Evolutionary conservation across 2,329 filamentous ascomycete genomes (phyloP).

Genomic region (Penicillium capsulatum): DNA sequence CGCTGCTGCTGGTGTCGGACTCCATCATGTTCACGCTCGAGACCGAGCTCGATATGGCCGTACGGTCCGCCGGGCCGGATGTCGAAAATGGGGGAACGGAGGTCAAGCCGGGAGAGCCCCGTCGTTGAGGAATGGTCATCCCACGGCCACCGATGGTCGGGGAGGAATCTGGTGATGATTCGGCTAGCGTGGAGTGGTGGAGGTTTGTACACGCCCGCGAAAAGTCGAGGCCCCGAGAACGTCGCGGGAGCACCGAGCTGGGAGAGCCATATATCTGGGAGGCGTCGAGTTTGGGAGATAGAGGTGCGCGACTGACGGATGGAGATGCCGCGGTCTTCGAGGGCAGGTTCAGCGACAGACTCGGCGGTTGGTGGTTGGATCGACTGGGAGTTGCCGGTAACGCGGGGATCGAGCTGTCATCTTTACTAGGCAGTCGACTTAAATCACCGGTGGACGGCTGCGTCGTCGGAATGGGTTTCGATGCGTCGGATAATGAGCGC

Average conservation of each 20-base stretch:
- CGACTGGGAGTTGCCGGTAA: slow-evolving; percentile 69
- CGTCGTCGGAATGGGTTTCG: slow-evolving; percentile 55
- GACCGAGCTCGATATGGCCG: slow-evolving; percentile 71
- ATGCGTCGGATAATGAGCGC: slow-evolving; percentile 63
- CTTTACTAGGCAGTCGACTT: slow-evolving; percentile 55
- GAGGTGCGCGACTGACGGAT: slow-evolving; percentile 58
- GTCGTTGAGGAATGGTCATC: slow-evolving; percentile 56
- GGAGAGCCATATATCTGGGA: slow-evolving; percentile 82
- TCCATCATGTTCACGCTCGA: slow-evolving; percentile 75
- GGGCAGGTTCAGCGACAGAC: slow-evolving; percentile 68
- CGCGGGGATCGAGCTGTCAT: slow-evolving; percentile 57
- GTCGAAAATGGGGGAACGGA: slow-evolving; percentile 64
- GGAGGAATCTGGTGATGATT: slow-evolving; percentile 85
- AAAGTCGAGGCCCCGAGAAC: slow-evolving; percentile 88
- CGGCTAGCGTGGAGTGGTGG: slow-evolving; percentile 90
- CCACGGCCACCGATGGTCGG: slow-evolving; percentile 72
- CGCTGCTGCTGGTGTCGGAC: slow-evolving; percentile 69
- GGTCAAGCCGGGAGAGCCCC: slow-evolving; percentile 57
- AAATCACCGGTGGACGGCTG: slow-evolving; percentile 57
- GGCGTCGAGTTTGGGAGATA: slow-evolving; percentile 82
- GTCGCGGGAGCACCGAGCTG: slow-evolving; percentile 78
- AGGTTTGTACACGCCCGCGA: slow-evolving; percentile 88
- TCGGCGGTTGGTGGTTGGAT: slow-evolving; percentile 58
- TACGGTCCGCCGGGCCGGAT: slow-evolving; percentile 64
- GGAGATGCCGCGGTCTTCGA: slow-evolving; percentile 48